These are phyloP conservation scores for Nymphaea thermarum DNA, from an alignment of 164 flowering plant species.

Conservation along the genomic window DNA sequence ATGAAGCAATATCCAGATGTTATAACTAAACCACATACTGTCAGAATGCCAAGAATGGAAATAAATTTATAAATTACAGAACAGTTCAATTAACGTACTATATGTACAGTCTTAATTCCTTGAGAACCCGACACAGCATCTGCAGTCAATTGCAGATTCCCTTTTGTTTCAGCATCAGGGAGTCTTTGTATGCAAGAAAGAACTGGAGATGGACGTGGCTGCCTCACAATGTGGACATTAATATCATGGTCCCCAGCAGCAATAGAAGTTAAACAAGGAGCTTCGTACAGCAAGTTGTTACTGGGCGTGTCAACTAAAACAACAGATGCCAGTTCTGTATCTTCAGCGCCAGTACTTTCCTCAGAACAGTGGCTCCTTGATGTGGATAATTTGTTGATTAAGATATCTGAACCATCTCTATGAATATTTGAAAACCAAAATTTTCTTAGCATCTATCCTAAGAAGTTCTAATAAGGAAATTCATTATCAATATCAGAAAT, in stretches of 20 bases:
- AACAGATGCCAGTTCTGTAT: conserved; percentile 13
- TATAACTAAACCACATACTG: too few species aligned
- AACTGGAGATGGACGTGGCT: conserved; percentile 37
- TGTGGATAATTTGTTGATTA: not conserved
- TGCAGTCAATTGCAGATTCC: conserved; percentile 9
- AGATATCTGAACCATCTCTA: not conserved
- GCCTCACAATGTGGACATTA: conserved; percentile 29
- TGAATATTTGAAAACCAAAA: not conserved
- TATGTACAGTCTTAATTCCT: conserved; percentile 41
- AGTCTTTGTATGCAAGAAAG: conserved; percentile 32
- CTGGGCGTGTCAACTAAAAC: conserved; percentile 6
- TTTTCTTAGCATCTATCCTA: not conserved
- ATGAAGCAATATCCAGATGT: too few species aligned
- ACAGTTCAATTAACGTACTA: conserved; percentile 27
- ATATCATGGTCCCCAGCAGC: conserved; percentile 5
- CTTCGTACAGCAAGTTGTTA: conserved; percentile 1
- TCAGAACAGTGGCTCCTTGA: not conserved
- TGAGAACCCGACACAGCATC: conserved; percentile 11
- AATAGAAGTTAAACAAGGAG: conserved; percentile 9
- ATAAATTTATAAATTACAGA: too few species aligned
- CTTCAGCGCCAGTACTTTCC: not conserved
- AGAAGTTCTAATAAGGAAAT: too few species aligned
- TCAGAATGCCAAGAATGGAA: too few species aligned
- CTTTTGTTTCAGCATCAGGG: conserved; percentile 25
- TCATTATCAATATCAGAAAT: too few species aligned